Evolutionary conservation across 2,329 filamentous ascomycete genomes (phyloP), one percentile per base, ranked within the genome.

Genomic region (Chaetomiaceae sp.): DNA sequence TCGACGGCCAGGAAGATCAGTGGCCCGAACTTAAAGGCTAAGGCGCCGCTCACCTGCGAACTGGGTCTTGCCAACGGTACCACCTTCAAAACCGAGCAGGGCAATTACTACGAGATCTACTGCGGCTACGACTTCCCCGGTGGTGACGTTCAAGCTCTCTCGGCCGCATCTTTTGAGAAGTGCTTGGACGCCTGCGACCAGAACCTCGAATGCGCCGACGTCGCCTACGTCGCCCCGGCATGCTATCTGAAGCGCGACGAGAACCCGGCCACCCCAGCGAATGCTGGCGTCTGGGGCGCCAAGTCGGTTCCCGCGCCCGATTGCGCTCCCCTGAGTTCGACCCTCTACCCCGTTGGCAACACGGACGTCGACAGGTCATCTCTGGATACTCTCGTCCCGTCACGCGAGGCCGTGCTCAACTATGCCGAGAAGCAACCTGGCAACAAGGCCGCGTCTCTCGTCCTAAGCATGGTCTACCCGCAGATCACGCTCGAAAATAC

Each of bases 21-120:
- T 27, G 25, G 25, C 25, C 25, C 25, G 1, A 27, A 10, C 25
- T 6, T 3, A 12, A 19, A 50, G 14, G 33, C 13, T 19, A 44
- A 50, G 47, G 27, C 40, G 6, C 33, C 39, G 12, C 39, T 41
- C 47, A 44, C 47, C 33, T 50, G 47, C 21, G 37, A 27, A 13
- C 4, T 30, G 7, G 14, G 23, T 4, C n/a, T 21, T 12, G 2
- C 23, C n/a, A 19, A 41, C 17, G 39, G 39, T 9, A 41, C 21
- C 4, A 41, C 23, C 21, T 41, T 27, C 39, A 41, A 30, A 8
- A 30, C 39, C 4, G 23, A 30, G 9, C 14, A 8, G 14, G 37
- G 45, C 12, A 41, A 41, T 17, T 41, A 35, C 20, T 34, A 48
- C 30, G 27, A 42, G 14, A 35, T 34, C 13, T 9, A 21, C 41